Evolutionary conservation across 805 yeast species (phyloP), one percentile per base, ranked within the genome.

Genomic region (Clavispora fructus): DNA sequence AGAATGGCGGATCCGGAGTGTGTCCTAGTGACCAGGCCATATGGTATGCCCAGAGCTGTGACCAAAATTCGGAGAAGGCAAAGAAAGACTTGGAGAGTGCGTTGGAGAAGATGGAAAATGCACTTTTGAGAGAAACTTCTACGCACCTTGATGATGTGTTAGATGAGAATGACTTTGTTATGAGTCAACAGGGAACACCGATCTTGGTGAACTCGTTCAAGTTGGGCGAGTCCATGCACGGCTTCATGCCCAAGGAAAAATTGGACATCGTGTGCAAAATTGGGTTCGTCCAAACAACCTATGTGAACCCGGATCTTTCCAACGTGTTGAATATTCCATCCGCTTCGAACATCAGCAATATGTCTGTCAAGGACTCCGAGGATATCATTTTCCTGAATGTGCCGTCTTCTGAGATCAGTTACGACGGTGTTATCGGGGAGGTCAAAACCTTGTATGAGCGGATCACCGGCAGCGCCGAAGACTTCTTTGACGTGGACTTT

Each of bases 401-500:
- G 80, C 95, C 95, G 23, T 82, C 91, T 1, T 73, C 86, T 7
- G 98, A 92, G 60, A 77, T 94, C 28, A 85, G 96, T 33, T 92
- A 90, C 63, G 97, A 92, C 62, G 98, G 97, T 28, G 79, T 87
- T 4, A 79, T 92, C 16, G 82, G 91, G 2, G 94, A 89, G 50
- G 89, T 91, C 7, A 85, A 82, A 60, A 69, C 79, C 17, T 62
- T 92, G 37, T 92, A 88, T 63, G 82, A 80, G 50, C 74, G 77
- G 46, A 83, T 92, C 51, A 95, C 94, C 10, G 98, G 98, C 9
- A 79, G 95, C 1, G 94, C 87, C 61, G 97, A 92, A 57, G 98
- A 92, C 66, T 94, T 94, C 69, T 92, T 92, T 61, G 96, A 89
- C 63, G 87, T 92, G 37, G 98, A 92, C 65, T 92, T 92, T 61